These are phyloP conservation scores for Chaetomium strumarium DNA, from an alignment of 2,329 filamentous ascomycete species.

Conservation along the genomic window DNA sequence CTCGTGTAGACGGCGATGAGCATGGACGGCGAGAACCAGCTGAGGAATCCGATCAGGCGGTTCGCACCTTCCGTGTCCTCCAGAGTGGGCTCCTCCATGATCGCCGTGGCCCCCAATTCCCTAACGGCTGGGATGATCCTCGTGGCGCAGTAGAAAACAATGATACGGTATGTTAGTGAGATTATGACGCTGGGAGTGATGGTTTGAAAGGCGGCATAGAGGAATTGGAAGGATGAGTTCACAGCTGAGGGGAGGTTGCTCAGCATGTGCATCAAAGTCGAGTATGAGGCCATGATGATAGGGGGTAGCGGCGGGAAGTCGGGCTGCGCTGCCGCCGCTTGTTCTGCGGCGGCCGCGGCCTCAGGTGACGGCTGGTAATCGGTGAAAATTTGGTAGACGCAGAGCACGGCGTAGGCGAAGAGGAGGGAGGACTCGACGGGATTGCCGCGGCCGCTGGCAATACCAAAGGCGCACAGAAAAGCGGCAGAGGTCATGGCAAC, in stretches of 20 bases:
- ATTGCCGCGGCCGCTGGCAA: slow-evolving; percentile 88
- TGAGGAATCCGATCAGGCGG: slow-evolving; percentile 73
- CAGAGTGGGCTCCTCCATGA: slow-evolving; percentile 77
- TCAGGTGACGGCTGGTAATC: slow-evolving; percentile 82
- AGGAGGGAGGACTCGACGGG: slow-evolving; percentile 91
- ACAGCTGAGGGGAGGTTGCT: slow-evolving; percentile 78
- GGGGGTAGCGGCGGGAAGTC: slow-evolving; percentile 95
- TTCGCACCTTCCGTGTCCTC: slow-evolving; percentile 81
- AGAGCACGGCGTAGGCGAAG: slow-evolving; percentile 96
- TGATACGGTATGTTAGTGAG: slow-evolving; percentile 84
- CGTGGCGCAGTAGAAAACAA: slow-evolving; percentile 92
- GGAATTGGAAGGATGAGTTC: slow-evolving; percentile 76
- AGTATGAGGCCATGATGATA: slow-evolving; percentile 97
- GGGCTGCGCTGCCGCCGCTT: slow-evolving; percentile 53
- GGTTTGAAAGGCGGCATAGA: slow-evolving; percentile 87
- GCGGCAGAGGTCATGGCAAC: slow-evolving; percentile 87
- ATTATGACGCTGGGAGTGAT: slow-evolving; percentile 96
- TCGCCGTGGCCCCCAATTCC: slow-evolving; percentile 73
- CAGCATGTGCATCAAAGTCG: slow-evolving; percentile 78
- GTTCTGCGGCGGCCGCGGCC: slow-evolving; percentile 48
- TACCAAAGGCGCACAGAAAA: slow-evolving; percentile 89
- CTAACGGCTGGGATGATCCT: slow-evolving; percentile 92
- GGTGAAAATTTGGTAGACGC: slow-evolving; percentile 98
- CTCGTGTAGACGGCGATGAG: slow-evolving; percentile 96
- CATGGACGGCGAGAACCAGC: slow-evolving; percentile 92